Evolutionary conservation across 2,329 filamentous ascomycete genomes (phyloP), one percentile per base, ranked within the genome.

Genomic region (Penicillium hesseltinei): DNA sequence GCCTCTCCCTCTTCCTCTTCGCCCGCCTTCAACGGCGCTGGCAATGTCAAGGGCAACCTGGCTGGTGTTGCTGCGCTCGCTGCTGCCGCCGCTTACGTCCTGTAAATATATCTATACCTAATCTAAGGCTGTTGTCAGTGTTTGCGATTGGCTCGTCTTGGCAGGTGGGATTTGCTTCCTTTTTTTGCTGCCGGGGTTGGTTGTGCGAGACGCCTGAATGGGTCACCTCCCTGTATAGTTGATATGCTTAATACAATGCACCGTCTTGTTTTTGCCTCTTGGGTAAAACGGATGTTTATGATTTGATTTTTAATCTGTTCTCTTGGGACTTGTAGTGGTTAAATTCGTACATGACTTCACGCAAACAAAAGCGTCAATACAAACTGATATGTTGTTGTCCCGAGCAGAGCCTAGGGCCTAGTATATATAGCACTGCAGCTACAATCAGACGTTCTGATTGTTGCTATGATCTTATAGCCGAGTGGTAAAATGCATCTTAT

Each of bases 11-110:
- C 65, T 27, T 42, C 64, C 35, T 61, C 61, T 49, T 61, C 63
- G 11, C 57, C 68, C 59, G 50, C 62, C 50, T 71, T 63, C 57
- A 66, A 59, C 38, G 56, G 66, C 38, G 71, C 68, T 62, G 59
- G 50, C 35, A 62, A 57, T 48, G 50, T 66, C 45, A 66, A 68
- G 66, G 65, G 62, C 21, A 66, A 67, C 60, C 36, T 71, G 56
- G 62, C 62, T 43, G 66, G 69, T 54, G 62, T 66, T 53, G 67
- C 62, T 53, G 66, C 58, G 13, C 15, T 66, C 29, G 66, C 62
- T 29, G 68, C 64, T n/a, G 66, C 61, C 27, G 67, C 63, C 54
- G 65, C 61, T 49, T 68, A 64, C 57, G 47, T 68, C 39, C 61
- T 69, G 62, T 69, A 63, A 66, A 63, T 63, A 57, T 63, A 62